Evolutionary conservation across 192 early-diverging fungal species (phyloP).

Genomic region (Backusella tarrabulga): DNA sequence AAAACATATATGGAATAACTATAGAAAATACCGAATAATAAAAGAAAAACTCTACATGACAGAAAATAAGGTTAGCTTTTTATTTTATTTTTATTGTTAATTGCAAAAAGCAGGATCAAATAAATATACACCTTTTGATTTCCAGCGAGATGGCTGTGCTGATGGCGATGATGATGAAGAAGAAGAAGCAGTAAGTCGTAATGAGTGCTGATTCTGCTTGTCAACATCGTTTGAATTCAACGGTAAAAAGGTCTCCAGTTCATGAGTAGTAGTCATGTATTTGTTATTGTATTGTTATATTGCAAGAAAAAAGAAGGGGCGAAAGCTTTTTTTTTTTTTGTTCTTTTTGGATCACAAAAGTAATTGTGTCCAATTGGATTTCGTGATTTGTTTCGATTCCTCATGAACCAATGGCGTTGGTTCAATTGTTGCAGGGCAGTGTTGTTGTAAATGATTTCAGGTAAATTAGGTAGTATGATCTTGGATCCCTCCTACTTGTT

Average conservation of each 20-base stretch:
- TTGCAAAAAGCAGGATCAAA: neutral
- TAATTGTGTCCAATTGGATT: neutral
- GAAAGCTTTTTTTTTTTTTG: neutral
- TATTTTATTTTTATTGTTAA: too few species aligned
- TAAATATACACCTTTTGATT: neutral
- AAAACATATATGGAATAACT: conserved; percentile 62
- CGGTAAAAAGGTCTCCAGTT: neutral
- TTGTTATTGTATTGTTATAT: neutral
- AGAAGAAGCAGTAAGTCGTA: neutral
- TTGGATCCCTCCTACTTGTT: too few species aligned
- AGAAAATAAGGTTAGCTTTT: neutral
- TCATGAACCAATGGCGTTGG: neutral
- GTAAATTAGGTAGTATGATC: too few species aligned
- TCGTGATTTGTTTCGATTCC: conserved; percentile 23
- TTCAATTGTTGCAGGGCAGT: neutral
- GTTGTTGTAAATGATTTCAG: too few species aligned
- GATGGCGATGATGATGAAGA: neutral
- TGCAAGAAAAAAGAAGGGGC: neutral
- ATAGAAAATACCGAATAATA: conserved; percentile 61
- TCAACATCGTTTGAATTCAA: conserved; percentile 1
- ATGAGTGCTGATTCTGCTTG: neutral
- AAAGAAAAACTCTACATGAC: conserved; percentile 61
- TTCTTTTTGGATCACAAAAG: neutral
- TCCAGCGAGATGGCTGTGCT: neutral
- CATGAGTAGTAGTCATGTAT: neutral